These are phyloP conservation scores for Rhodotorula graminis DNA, from an alignment of 768 basidiomycete species.

Conservation along the genomic window DNA sequence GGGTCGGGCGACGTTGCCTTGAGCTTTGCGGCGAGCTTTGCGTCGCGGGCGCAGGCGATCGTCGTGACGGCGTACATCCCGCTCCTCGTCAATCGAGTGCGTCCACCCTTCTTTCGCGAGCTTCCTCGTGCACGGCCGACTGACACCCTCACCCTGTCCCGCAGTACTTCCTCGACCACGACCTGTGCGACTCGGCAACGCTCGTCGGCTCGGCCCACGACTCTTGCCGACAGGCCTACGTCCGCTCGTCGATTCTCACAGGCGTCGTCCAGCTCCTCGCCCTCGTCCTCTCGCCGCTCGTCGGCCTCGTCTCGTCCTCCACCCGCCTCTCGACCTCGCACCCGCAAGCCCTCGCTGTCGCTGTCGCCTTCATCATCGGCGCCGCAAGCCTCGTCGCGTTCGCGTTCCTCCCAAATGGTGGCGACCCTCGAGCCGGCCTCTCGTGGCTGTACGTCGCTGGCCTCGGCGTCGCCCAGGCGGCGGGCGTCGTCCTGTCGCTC, in stretches of 20 bases:
- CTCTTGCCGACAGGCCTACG: slow-evolving; percentile 17
- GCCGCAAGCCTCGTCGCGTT: slow-evolving; percentile 3
- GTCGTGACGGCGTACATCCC: slow-evolving; percentile 24
- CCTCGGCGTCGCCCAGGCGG: slow-evolving; percentile 15
- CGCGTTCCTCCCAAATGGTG: not conserved
- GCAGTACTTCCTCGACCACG: slow-evolving; percentile 17
- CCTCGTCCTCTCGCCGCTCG: slow-evolving; percentile 27
- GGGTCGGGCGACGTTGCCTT: slow-evolving; percentile 8
- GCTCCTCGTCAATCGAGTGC: slow-evolving; percentile 18
- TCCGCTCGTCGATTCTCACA: slow-evolving; percentile 24
- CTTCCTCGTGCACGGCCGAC: not conserved
- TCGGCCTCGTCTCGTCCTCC: slow-evolving; percentile 19
- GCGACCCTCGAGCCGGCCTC: slow-evolving; percentile 1
- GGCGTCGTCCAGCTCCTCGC: slow-evolving; percentile 32
- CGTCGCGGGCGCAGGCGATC: slow-evolving; percentile 17
- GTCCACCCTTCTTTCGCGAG: not conserved
- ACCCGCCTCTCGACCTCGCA: not conserved
- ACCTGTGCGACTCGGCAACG: not conserved
- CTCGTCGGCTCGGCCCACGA: not conserved
- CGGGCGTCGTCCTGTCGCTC: slow-evolving; percentile 22
- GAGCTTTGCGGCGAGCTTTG: slow-evolving; percentile 16
- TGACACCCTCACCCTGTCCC: not conserved
- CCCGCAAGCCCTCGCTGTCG: slow-evolving; percentile 10
- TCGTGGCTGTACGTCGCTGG: slow-evolving; percentile 8
- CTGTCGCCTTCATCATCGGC: slow-evolving; percentile 8